A percentile compares a stretch with the other conserved stretches of the same genome.
Conservation (phyloP, 805 yeast species). For the Ogataea zsoltii region DNA sequence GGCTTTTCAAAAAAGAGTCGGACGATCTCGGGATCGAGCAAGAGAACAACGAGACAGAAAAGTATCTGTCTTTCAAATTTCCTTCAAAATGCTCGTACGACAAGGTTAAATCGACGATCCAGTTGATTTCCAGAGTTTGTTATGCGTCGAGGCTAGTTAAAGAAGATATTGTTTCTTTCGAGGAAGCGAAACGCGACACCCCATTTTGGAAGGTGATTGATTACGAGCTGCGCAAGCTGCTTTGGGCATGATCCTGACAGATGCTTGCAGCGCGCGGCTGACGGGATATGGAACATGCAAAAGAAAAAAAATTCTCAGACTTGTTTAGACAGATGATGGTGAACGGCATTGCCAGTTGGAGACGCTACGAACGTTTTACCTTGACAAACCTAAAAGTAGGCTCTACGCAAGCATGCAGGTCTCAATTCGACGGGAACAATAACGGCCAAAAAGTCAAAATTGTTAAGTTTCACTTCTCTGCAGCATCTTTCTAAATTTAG, state of each 20-base stretch:
- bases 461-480: neutral
- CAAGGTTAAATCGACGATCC: conserved; percentile 17
- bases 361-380: too few species aligned
- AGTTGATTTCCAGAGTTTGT: conserved; percentile 22
- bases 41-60: neutral
- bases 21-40: neutral
- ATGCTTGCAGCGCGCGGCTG: too few species aligned
- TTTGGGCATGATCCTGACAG: conserved; percentile 34
- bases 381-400: too few species aligned
- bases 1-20: neutral
- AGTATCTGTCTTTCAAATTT: conserved; percentile 22
- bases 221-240: conserved; percentile 37
- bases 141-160: conserved; percentile 27
- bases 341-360: too few species aligned
- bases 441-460: too few species aligned
- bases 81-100: conserved; percentile 14
- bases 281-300: too few species aligned
- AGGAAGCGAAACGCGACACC: conserved; percentile 37
- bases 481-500: conserved; percentile 4
- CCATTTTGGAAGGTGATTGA: conserved; percentile 37
- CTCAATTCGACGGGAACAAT: too few species aligned
- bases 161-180: conserved; percentile 35
- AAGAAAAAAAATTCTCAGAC: too few species aligned
- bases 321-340: too few species aligned
- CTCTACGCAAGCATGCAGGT: too few species aligned